Evolutionary conservation across 1,284 basidiomycete genomes (phyloP).

Genomic region (Termitomyces sp.): DNA sequence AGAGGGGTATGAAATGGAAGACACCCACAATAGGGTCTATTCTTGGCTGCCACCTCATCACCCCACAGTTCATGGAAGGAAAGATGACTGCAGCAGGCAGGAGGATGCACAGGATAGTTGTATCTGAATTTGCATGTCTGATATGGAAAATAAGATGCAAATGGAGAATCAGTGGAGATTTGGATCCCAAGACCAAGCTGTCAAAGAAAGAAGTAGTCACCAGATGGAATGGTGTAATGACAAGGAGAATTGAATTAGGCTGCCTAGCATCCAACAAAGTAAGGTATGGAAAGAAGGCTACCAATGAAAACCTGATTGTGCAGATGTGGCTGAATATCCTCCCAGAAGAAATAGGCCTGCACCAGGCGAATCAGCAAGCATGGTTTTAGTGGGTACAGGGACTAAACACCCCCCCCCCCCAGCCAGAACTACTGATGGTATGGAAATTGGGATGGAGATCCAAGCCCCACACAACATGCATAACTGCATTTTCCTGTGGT

Average conservation of each 20-base stretch:
- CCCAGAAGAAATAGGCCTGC: neutral
- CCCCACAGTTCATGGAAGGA: neutral
- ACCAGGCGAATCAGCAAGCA: neutral
- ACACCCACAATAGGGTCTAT: neutral
- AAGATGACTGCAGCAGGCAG: neutral
- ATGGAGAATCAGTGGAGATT: neutral
- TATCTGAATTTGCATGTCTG: neutral
- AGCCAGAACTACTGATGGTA: too few species aligned
- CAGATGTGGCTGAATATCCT: neutral
- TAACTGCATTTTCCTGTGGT: too few species aligned
- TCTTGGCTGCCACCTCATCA: neutral
- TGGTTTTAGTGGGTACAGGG: neutral
- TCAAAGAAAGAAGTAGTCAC: neutral
- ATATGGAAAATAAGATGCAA: neutral
- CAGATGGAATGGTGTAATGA: neutral
- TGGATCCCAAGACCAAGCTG: neutral
- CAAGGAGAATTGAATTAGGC: neutral
- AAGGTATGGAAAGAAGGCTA: neutral
- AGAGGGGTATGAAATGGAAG: neutral
- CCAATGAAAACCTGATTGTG: neutral
- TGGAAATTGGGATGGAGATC: too few species aligned
- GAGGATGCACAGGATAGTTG: neutral
- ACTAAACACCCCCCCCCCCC: neutral
- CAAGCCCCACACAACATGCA: too few species aligned
- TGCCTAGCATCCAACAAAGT: neutral